These are phyloP conservation scores for Somion occarium DNA, from an alignment of 1,284 basidiomycete genomes.

Conservation along the genomic window DNA sequence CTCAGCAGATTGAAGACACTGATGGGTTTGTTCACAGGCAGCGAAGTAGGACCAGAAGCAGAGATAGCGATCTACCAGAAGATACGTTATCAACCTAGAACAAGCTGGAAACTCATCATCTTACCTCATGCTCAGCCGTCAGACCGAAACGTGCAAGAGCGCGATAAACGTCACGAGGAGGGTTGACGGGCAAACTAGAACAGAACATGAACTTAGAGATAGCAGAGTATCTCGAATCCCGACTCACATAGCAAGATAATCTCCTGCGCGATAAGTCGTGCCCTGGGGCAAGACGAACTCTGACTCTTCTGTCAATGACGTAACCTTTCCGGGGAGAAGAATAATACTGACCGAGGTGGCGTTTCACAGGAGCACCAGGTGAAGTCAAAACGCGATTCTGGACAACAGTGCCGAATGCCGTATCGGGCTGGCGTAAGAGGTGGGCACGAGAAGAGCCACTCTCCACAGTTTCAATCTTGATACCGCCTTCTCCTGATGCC, in stretches of 20 bases:
- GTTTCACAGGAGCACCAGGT: slow-evolving; percentile 34
- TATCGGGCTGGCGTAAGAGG: slow-evolving; percentile 36
- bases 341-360: slow-evolving; percentile 33
- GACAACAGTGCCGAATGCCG: slow-evolving; percentile 35
- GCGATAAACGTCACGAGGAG: slow-evolving; percentile 33
- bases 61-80: slow-evolving; percentile 34
- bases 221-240: background rate
- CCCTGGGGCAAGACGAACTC: slow-evolving; percentile 40
- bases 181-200: slow-evolving; percentile 38
- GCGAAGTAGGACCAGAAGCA: slow-evolving; percentile 34
- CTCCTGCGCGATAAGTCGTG: slow-evolving; percentile 36
- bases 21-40: slow-evolving; percentile 37
- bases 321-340: background rate
- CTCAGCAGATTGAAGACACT: slow-evolving; percentile 33
- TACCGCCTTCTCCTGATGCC: slow-evolving; percentile 3
- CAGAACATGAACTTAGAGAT: background rate
- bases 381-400: slow-evolving; percentile 40
- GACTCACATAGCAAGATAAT: slow-evolving; percentile 43
- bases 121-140: slow-evolving; percentile 39
- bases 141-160: slow-evolving; percentile 37
- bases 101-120: slow-evolving; percentile 6
- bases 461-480: slow-evolving; percentile 32
- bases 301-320: slow-evolving; percentile 10
- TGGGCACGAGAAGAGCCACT: slow-evolving; percentile 31
- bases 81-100: too few relatives aligned